Evolutionary conservation across 495 filamentous ascomycete species (phyloP).

Genomic region (Hypomontagnella monticulosa): DNA sequence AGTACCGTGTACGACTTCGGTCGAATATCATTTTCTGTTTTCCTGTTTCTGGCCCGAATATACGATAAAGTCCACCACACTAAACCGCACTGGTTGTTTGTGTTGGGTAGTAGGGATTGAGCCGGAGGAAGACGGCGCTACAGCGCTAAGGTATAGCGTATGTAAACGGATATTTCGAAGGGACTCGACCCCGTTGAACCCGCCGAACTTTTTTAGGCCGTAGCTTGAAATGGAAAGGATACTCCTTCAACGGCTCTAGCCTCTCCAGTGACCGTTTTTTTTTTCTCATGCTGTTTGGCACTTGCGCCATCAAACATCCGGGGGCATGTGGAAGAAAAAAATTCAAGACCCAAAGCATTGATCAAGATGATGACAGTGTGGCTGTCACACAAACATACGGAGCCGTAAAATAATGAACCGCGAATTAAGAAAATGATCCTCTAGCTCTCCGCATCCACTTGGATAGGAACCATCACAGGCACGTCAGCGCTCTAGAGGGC

Average conservation of each 20-base stretch:
- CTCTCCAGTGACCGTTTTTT: constrained; percentile 30
- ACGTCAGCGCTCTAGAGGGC: constrained; percentile 39
- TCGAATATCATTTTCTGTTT: constrained; percentile 39
- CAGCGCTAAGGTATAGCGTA: constrained; percentile 32
- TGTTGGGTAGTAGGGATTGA: constrained; percentile 39
- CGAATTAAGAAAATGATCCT: constrained; percentile 29
- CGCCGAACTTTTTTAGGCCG: constrained; percentile 30
- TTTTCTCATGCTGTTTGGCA: constrained; percentile 30
- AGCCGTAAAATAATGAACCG: constrained; percentile 31
- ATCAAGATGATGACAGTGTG: constrained; percentile 35
- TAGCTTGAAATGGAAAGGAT: constrained; percentile 32
- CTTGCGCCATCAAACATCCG: constrained; percentile 43
- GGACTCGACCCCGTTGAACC: constrained; percentile 35
- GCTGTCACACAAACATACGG: constrained; percentile 23
- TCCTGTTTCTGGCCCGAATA: constrained; percentile 35
- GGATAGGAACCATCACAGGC: constrained; percentile 33
- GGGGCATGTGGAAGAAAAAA: constrained; percentile 11
- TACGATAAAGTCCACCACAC: constrained; percentile 35
- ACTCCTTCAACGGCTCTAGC: constrained; percentile 30
- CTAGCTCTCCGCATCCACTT: constrained; percentile 43
- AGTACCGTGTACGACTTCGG: constrained; percentile 43
- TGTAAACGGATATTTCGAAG: constrained; percentile 30
- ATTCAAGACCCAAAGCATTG: constrained; percentile 19
- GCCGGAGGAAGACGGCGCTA: constrained; percentile 30
- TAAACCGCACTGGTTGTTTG: constrained; percentile 31